Evolutionary conservation across 1,284 basidiomycete genomes (phyloP).

Genomic region (Inonotus obliquus): DNA sequence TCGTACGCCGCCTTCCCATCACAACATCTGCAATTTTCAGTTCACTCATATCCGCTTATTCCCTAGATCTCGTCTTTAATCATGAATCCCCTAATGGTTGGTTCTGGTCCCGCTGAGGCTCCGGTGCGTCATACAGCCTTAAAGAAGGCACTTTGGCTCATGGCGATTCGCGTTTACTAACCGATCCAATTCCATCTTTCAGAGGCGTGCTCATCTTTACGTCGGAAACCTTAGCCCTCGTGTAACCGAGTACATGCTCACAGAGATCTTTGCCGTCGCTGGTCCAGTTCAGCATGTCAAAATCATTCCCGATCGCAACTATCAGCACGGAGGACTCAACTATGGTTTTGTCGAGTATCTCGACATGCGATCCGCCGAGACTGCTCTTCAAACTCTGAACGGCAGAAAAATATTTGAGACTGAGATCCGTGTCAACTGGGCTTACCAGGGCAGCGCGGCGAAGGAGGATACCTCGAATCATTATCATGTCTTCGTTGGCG

Average conservation of each 20-base stretch:
- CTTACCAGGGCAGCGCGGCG: conserved; percentile 93
- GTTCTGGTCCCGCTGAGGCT: conserved; percentile 61
- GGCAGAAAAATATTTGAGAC: conserved; percentile 98
- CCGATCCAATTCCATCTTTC: conserved; percentile 13
- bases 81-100: conserved; percentile 66
- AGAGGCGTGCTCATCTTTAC: conserved; percentile 91
- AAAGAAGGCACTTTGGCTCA: conserved; percentile 1
- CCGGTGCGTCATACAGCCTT: conserved; percentile 47
- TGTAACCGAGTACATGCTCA: conserved; percentile 92
- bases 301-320: conserved; percentile 98
- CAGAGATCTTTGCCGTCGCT: conserved; percentile 93
- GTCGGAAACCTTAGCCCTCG: conserved; percentile 94
- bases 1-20: conserved; percentile 26
- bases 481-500: conserved; percentile 97
- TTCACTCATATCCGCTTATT: conserved; percentile 36
- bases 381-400: conserved; percentile 93
- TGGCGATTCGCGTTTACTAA: neutral
- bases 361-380: conserved; percentile 96
- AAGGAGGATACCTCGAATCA: conserved; percentile 96
- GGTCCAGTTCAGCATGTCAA: conserved; percentile 96
- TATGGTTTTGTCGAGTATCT: conserved; percentile 98
- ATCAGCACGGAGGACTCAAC: conserved; percentile 95
- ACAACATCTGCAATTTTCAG: conserved; percentile 32
- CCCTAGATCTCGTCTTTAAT: conserved; percentile 38
- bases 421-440: conserved; percentile 97